phyloP scores from a whole-genome alignment of 495 filamentous ascomycete species.

The Penicillium egyptiacum region DNA sequence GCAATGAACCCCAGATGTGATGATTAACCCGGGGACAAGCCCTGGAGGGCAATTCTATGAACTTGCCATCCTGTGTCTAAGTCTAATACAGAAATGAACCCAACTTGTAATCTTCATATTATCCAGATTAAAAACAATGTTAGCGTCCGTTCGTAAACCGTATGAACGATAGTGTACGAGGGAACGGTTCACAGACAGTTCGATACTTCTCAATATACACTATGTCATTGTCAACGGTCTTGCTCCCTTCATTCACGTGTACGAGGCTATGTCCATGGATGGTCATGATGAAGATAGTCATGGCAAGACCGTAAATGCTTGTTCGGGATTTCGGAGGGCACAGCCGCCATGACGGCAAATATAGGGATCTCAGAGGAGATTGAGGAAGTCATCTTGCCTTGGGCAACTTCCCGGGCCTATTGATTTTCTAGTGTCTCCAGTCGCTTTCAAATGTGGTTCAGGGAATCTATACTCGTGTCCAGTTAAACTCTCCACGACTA shows the following conservation, averaged over 20 bases:
- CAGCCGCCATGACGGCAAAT: no score
- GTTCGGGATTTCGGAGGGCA: no score
- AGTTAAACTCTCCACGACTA: not conserved
- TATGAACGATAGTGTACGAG: not conserved
- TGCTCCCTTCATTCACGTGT: no score
- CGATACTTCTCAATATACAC: no score
- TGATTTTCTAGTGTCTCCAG: not conserved
- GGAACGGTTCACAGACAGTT: no score
- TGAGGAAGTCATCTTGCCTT: not conserved
- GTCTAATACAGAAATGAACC: conserved; percentile 7
- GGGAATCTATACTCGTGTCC: not conserved
- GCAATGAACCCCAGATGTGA: conserved; percentile 26
- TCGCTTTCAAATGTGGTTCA: not conserved
- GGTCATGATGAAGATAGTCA: no score
- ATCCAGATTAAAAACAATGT: no score
- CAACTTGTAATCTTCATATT: not conserved
- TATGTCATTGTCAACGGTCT: no score
- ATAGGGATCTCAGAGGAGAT: not conserved
- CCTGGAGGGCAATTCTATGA: conserved; percentile 8
- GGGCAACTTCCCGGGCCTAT: not conserved
- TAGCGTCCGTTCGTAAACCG: no score
- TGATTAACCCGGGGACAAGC: conserved; percentile 17
- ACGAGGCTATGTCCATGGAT: no score
- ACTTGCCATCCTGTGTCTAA: conserved; percentile 8
- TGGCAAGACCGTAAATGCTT: no score